Percentiles rank a stretch among this genome's conserved stretches.
Evolutionary conservation across 2,329 filamentous ascomycete species (phyloP).

Genomic region (Diplodia sapinea): DNA sequence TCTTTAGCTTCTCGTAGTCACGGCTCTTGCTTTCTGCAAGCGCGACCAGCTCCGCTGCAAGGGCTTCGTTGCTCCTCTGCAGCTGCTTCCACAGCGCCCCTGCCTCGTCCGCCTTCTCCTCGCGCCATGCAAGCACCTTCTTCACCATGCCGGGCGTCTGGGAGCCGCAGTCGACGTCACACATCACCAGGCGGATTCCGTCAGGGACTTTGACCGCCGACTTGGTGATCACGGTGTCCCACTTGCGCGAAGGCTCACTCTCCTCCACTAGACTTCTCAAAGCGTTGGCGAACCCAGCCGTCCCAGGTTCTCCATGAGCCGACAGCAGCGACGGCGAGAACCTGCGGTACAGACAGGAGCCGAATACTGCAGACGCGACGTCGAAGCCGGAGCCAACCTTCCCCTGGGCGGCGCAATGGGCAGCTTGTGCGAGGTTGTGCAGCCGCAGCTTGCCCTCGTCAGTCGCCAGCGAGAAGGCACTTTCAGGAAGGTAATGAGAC

Average conservation of each 20-base stretch:
- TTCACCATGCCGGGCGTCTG: constrained; percentile 97
- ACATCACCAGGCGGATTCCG: constrained; percentile 84
- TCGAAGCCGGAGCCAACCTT: constrained; percentile 97
- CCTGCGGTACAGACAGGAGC: constrained; percentile 87
- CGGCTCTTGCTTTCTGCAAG: constrained; percentile 56
- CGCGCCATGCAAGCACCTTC: constrained; percentile 82
- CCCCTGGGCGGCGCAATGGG: constrained; percentile 94
- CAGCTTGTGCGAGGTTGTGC: constrained; percentile 92
- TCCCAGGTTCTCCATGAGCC: constrained; percentile 68
- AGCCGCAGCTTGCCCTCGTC: constrained; percentile 65
- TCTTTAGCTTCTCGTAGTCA: constrained; percentile 59
- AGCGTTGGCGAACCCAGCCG: constrained; percentile 66
- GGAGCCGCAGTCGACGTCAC: constrained; percentile 92
- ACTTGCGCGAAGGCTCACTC: constrained; percentile 56
- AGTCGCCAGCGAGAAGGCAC: constrained; percentile 62
- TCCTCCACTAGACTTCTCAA: constrained; percentile 72
- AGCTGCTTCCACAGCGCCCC: constrained; percentile 75
- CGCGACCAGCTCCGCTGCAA: constrained; percentile 68
- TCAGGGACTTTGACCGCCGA: constrained; percentile 72
- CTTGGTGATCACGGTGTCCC: constrained; percentile 81
- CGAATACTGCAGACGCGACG: constrained; percentile 89
- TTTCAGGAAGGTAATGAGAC: constrained; percentile 70
- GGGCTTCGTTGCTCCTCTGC: constrained; percentile 73
- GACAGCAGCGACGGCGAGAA: constrained; percentile 82
- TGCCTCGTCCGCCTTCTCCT: constrained; percentile 67